Evolutionary conservation across 805 yeast species (phyloP).

Genomic region (Scheffersomyces spartinae): DNA sequence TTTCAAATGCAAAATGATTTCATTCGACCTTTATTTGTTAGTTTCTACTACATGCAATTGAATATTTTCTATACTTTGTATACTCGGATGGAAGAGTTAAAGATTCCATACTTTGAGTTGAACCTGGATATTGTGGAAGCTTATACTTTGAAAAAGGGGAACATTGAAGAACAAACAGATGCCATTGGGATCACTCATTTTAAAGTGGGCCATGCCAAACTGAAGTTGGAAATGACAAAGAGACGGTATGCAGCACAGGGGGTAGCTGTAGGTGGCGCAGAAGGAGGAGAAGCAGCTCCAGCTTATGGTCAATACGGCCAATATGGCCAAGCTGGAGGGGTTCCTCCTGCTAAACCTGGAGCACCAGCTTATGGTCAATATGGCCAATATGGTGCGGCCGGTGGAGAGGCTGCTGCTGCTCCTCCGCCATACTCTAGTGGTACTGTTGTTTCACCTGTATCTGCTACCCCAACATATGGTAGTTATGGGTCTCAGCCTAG

Average conservation of each 20-base stretch:
- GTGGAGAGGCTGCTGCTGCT: constrained; percentile 3
- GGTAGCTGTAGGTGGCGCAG: constrained; percentile 8
- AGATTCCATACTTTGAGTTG: constrained; percentile 91
- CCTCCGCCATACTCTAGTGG: constrained; percentile 6
- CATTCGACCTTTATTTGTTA: constrained; percentile 86
- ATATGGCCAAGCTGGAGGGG: constrained; percentile 19
- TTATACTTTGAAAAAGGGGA: constrained; percentile 73
- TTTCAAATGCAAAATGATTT: constrained; percentile 86
- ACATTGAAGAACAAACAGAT: constrained; percentile 99
- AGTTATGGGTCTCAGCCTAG: constrained; percentile 4
- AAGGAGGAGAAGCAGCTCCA: constrained; percentile 6
- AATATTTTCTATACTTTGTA: constrained; percentile 91
- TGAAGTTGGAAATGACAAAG: constrained; percentile 72
- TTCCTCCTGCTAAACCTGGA: constrained; percentile 10
- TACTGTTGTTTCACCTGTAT: constrained; percentile 1
- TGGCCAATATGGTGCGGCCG: constrained; percentile 6
- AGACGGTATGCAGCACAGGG: constrained; percentile 50
- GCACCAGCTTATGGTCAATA: constrained; percentile 5
- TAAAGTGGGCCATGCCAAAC: constrained; percentile 78
- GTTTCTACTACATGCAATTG: constrained; percentile 94
- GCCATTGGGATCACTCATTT: constrained; percentile 90
- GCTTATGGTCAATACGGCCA: constrained; percentile 9
- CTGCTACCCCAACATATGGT: constrained; percentile 7
- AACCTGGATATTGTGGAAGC: constrained; percentile 75
- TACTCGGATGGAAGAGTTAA: constrained; percentile 87